Conservation (phyloP, 2,329 filamentous ascomycete genomes). For the Dactylellina sp. region DNA sequence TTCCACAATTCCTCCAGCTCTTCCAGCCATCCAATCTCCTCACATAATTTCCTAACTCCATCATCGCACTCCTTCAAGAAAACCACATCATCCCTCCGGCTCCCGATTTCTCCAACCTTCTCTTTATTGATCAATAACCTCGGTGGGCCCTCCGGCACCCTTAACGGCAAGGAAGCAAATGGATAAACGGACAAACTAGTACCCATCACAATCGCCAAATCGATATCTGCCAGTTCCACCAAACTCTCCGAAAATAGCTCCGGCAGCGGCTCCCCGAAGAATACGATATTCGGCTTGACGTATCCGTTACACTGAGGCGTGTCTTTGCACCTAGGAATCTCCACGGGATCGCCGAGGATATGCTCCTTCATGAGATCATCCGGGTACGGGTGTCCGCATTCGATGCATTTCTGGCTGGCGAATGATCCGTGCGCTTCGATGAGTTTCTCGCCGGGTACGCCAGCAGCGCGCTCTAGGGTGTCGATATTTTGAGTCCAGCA, state of each 20-base stretch:
- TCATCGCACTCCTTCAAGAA: constrained; percentile 84
- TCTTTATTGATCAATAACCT: constrained; percentile 90
- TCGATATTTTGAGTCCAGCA: constrained; percentile 99
- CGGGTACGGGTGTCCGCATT: constrained; percentile 80
- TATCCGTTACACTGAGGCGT: constrained; percentile 74
- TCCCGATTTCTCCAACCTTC: constrained; percentile 81
- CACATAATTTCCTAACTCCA: constrained; percentile 81
- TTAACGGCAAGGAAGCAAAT: constrained; percentile 81
- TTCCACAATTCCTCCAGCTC: constrained; percentile 83
- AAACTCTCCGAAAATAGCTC: constrained; percentile 73
- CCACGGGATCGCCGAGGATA: constrained; percentile 17
- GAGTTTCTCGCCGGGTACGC: constrained; percentile 82
- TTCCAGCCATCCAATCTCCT: constrained; percentile 83
- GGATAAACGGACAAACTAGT: constrained; percentile 89
- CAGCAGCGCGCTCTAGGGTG: constrained; percentile 81
- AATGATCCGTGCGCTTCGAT: constrained; percentile 97
- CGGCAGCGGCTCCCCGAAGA: constrained; percentile 84
- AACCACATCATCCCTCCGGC: constrained; percentile 83
- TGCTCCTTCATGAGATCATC: constrained; percentile 68
- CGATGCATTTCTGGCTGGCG: constrained; percentile 88
- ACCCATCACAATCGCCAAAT: constrained; percentile 86
- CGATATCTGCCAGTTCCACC: constrained; percentile 72
- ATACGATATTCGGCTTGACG: constrained; percentile 94
- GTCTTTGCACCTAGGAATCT: constrained; percentile 39
- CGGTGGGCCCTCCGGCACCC: constrained; percentile 73